A percentile compares a stretch with the other conserved stretches of the same genome.
phyloP scores from a whole-genome alignment of 1,284 basidiomycete genomes.

The Pseudozyma tsukubaensis region DNA sequence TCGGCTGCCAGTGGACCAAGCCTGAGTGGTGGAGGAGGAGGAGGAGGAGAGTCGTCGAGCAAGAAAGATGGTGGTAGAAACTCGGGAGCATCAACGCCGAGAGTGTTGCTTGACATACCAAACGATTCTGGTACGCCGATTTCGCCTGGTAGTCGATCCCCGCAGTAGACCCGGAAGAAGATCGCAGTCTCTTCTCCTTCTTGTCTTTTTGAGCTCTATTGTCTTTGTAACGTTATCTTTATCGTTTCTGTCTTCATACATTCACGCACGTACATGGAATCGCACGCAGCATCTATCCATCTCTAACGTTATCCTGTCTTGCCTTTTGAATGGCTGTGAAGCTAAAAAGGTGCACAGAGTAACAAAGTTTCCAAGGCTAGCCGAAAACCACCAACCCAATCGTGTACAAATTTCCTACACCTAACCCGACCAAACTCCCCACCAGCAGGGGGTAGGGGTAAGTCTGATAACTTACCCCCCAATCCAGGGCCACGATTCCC shows the following conservation, averaged over 20 bases:
- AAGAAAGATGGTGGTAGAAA: too few relatives aligned
- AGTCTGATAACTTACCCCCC: conserved; percentile 29
- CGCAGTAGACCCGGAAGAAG: not conserved
- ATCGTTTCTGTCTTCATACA: too few relatives aligned
- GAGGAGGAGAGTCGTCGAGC: not conserved
- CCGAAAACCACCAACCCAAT: conserved; percentile 18
- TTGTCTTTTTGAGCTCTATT: too few relatives aligned
- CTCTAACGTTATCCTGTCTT: not conserved
- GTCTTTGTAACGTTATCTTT: too few relatives aligned
- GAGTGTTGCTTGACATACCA: conserved; percentile 27
- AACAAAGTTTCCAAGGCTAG: too few relatives aligned
- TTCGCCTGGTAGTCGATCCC: conserved; percentile 13
- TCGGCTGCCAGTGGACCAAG: not conserved
- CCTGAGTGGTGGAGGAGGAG: not conserved
- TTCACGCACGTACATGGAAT: too few relatives aligned
- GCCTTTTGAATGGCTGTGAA: not conserved
- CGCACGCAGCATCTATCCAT: too few relatives aligned
- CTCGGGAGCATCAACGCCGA: conserved; percentile 8
- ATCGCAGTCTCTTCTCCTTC: too few relatives aligned
- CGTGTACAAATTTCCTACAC: conserved; percentile 10
- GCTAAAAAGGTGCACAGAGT: not conserved
- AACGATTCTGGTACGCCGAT: conserved; percentile 19
- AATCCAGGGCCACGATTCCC: conserved; percentile 27
- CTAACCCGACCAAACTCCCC: conserved; percentile 13
- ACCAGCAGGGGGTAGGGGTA: conserved; percentile 40